A percentile compares a stretch with the other conserved stretches of the same genome.
These are phyloP conservation scores for Melampsora larici-populina DNA, from an alignment of 1,284 basidiomycete genomes.

Conservation along the genomic window DNA sequence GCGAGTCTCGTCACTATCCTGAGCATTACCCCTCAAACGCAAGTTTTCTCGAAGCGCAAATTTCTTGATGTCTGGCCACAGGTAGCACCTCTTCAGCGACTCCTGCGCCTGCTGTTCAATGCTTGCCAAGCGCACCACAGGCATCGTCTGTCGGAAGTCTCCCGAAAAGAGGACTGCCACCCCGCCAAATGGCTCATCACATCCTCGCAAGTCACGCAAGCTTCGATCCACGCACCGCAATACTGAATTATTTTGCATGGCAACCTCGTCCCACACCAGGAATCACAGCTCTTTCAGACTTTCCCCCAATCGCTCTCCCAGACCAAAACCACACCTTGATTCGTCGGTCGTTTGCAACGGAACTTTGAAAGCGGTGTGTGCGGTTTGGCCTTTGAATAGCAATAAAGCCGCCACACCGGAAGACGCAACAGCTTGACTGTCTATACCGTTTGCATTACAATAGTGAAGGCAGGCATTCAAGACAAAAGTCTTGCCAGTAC, in stretches of 20 bases:
- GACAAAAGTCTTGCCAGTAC: too few relatives aligned
- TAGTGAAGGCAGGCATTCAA: not conserved
- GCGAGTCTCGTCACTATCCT: not conserved
- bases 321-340: not conserved
- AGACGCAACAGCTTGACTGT: not conserved
- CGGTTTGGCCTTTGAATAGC: not conserved
- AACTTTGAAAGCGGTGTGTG: conserved; percentile 6
- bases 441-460: not conserved
- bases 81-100: not conserved
- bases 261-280: too few relatives aligned
- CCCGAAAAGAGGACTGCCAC: conserved; percentile 1
- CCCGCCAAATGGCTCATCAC: conserved; percentile 9
- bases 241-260: too few relatives aligned
- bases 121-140: not conserved
- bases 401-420: not conserved
- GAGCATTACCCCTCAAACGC: not conserved
- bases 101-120: too few relatives aligned
- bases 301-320: not conserved
- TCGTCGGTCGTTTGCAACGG: not conserved
- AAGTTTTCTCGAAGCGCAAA: not conserved
- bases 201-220: not conserved
- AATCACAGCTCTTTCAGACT: too few relatives aligned
- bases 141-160: conserved; percentile 20
- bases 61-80: not conserved
- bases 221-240: not conserved